Evolutionary conservation across 495 filamentous ascomycete genomes (phyloP).

Genomic region (Trichoderma asperelloides): DNA sequence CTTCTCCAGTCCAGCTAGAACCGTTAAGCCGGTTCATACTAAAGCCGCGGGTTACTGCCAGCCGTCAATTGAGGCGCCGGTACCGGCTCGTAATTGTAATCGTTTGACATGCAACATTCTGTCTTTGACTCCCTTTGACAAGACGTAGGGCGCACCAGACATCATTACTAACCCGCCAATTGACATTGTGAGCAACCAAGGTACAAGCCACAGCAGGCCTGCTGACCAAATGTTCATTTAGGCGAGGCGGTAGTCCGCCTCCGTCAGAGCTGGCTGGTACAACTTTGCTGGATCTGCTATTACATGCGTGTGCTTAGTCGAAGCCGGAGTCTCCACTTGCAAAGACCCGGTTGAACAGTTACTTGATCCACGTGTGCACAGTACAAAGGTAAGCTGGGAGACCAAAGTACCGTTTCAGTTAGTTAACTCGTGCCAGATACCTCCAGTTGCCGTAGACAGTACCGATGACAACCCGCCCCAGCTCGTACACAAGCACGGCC

Average conservation of each 20-base stretch:
- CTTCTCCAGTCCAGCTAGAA: background rate
- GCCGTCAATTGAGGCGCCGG: background rate
- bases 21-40: background rate
- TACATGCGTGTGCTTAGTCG: background rate
- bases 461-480: too few species aligned
- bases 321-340: background rate
- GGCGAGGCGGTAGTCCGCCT: background rate
- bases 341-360: background rate
- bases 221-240: background rate
- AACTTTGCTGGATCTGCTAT: too few species aligned
- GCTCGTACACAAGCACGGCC: too few species aligned
- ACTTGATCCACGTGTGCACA: background rate
- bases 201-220: background rate
- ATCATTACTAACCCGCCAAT: too few species aligned
- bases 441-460: background rate
- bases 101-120: too few species aligned
- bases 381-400: background rate
- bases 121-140: background rate
- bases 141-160: background rate
- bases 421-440: background rate
- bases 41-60: background rate
- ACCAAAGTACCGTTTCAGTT: background rate
- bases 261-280: background rate
- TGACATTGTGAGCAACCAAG: background rate
- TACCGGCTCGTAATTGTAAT: background rate